Evolutionary conservation across 345 rosid genomes (phyloP), one percentile per base, ranked within the genome.

Genomic region (Aurinia saxatilis): DNA sequence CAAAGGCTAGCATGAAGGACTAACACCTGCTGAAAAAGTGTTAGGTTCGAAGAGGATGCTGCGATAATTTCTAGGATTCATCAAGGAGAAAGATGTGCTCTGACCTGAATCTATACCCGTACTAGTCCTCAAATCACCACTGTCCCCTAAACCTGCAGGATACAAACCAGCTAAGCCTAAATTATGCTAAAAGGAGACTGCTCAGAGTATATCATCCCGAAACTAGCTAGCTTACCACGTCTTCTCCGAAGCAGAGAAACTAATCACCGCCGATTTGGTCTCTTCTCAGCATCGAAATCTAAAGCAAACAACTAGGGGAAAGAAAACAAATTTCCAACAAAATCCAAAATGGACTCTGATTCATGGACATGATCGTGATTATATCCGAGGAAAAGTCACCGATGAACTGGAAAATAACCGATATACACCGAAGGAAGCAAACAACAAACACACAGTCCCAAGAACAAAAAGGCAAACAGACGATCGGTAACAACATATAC

Each of bases 111-210:
- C 50, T 50, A 72, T 34, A 63, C 81, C 15, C 14, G 53, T 29
- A 65, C 66, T 78, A 73, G 74, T 47, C n/a, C 71, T 73, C 72
- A 71, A 72, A 56, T 65, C 66, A 39, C 34, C 68, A 18, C 17
- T 50, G 70, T 51, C 76, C 4, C 38, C 64, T 74, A 77, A 65
- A 82, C 90, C 93, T 84, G 93, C 88, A 82, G 78, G 75, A 74
- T 57, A 60, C 68, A 79, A 73, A 79, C 57, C 67, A 65, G 72
- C 84, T 73, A 79, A 75, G 76, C 86, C 88, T 77, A 80, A 60
- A 41, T 38, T 71, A 54, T 73, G 77, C 77, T 80, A 73, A 53
- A 6, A 69, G 2, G 21, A 31, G 19, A 53, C 42, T 64, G 7
- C 40, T 63, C 29, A 50, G 30, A 51, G 56, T 51, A 18, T 13